phyloP scores from a whole-genome alignment of 345 rosid genomes.

The Ricinus communis region DNA sequence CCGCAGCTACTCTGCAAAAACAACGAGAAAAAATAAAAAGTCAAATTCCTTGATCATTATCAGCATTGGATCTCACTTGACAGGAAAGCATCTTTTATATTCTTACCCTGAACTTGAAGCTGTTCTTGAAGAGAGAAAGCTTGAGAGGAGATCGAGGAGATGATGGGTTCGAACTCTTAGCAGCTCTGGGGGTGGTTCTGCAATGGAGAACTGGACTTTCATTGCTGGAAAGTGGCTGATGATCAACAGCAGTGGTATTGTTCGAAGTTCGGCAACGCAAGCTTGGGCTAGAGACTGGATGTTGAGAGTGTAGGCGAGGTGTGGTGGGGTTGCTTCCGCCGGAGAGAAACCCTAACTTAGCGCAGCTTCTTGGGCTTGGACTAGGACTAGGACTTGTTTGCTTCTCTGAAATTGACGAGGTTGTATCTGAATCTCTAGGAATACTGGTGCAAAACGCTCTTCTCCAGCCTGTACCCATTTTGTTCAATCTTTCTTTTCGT shows the following conservation, averaged over 20 bases:
- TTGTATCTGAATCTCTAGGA: constrained; percentile 52
- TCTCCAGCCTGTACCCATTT: constrained; percentile 96
- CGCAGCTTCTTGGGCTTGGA: constrained; percentile 54
- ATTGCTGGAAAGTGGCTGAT: constrained; percentile 19
- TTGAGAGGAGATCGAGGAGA: constrained; percentile 40
- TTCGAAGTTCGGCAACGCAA: constrained; percentile 50
- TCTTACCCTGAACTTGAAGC: constrained; percentile 38
- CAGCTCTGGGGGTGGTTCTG: constrained; percentile 16
- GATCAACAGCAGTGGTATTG: background rate
- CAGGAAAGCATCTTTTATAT: no score
- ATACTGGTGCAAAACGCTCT: constrained; percentile 89
- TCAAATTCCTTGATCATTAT: background rate
- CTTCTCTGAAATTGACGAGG: constrained; percentile 32
- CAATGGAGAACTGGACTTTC: constrained; percentile 29
- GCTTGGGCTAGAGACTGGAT: constrained; percentile 36
- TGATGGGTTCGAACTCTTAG: constrained; percentile 25
- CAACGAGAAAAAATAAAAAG: background rate
- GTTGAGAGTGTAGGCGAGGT: constrained; percentile 45
- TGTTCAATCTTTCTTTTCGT: no score
- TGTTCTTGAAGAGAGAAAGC: constrained; percentile 28
- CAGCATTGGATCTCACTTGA: background rate
- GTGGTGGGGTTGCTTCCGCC: constrained; percentile 66
- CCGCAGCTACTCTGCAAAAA: constrained; percentile 34
- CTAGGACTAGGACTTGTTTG: constrained; percentile 28
- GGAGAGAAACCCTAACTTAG: constrained; percentile 56